Percentiles rank a stretch among this genome's conserved stretches.
phyloP scores from a whole-genome alignment of 202 grass and related monocot genomes.

The Carex sylvatica region DNA sequence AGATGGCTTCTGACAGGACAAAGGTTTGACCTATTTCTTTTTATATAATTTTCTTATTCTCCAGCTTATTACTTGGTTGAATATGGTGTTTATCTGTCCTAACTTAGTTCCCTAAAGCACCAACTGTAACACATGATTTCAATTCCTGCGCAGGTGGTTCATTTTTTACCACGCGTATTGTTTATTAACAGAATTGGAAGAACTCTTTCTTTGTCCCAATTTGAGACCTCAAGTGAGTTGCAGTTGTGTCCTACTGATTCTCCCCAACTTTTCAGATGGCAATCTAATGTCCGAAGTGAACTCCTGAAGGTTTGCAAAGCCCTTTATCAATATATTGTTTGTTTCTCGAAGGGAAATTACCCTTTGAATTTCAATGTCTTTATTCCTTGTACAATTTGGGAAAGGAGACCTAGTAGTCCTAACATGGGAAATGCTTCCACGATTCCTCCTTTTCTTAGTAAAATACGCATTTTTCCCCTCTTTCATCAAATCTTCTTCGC shows the following conservation, averaged over 20 bases:
- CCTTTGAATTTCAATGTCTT: not conserved
- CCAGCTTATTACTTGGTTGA: not conserved
- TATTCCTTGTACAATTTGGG: not conserved
- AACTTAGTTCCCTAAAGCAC: not conserved
- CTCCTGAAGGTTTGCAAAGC: conserved; percentile 68
- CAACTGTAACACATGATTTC: conserved; percentile 1
- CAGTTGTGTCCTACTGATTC: conserved; percentile 56
- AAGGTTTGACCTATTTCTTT: conserved; percentile 52
- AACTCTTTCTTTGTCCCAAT: conserved; percentile 71
- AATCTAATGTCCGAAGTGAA: conserved; percentile 70
- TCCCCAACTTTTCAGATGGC: conserved; percentile 87
- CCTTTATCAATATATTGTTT: conserved; percentile 20
- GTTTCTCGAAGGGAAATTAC: not conserved
- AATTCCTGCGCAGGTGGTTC: conserved; percentile 61
- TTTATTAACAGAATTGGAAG: conserved; percentile 78
- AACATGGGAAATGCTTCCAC: not conserved
- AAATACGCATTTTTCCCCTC: not conserved
- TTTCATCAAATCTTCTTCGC: not conserved
- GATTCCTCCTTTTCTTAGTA: not conserved
- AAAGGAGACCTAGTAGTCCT: not conserved
- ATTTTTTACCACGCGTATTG: conserved; percentile 72
- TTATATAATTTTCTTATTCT: not conserved
- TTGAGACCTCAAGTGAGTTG: conserved; percentile 53
- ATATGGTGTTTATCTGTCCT: not conserved
- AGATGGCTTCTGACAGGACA: conserved; percentile 95